phyloP scores from a whole-genome alignment of 139 green algal genomes.

The Coccomyxa sp. region DNA sequence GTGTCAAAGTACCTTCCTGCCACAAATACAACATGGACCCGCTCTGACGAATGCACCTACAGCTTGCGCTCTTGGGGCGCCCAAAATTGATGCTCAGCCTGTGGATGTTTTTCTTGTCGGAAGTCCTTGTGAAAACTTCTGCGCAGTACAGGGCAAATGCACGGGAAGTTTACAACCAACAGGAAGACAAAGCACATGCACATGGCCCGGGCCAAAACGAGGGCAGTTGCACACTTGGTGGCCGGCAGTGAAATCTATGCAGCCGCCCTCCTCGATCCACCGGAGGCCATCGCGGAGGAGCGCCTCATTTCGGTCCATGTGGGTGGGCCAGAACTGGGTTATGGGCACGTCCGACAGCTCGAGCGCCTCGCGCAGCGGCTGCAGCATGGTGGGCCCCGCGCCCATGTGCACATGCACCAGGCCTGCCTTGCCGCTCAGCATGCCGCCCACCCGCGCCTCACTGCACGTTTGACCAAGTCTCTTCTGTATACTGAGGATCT shows the following conservation, averaged over 20 bases:
- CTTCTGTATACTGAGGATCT: not conserved
- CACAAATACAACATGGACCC: too few relatives aligned
- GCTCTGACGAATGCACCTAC: too few relatives aligned
- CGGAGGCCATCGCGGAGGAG: slow-evolving; percentile 19
- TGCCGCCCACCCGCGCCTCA: slow-evolving; percentile 36
- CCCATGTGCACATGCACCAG: slow-evolving; percentile 43
- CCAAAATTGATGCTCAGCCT: too few relatives aligned
- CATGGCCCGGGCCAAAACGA: not conserved
- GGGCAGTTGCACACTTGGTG: not conserved
- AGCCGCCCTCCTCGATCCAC: slow-evolving; percentile 28
- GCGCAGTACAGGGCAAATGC: too few relatives aligned
- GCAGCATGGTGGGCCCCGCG: slow-evolving; percentile 6
- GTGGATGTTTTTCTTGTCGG: too few relatives aligned
- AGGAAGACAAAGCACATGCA: not conserved
- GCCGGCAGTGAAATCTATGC: slow-evolving; percentile 32
- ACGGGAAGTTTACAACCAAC: too few relatives aligned
- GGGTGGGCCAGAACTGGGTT: slow-evolving; percentile 34
- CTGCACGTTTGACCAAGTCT: not conserved
- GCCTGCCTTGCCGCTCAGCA: slow-evolving; percentile 39
- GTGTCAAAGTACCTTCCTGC: too few relatives aligned
- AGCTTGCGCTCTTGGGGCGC: too few relatives aligned
- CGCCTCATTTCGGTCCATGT: slow-evolving; percentile 22
- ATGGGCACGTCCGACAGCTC: slow-evolving; percentile 22
- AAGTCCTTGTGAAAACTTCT: not conserved
- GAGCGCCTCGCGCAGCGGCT: slow-evolving; percentile 26